These are phyloP conservation scores for Vitellaria paradoxa DNA, from an alignment of 179 eudicot genomes.

Conservation along the genomic window DNA sequence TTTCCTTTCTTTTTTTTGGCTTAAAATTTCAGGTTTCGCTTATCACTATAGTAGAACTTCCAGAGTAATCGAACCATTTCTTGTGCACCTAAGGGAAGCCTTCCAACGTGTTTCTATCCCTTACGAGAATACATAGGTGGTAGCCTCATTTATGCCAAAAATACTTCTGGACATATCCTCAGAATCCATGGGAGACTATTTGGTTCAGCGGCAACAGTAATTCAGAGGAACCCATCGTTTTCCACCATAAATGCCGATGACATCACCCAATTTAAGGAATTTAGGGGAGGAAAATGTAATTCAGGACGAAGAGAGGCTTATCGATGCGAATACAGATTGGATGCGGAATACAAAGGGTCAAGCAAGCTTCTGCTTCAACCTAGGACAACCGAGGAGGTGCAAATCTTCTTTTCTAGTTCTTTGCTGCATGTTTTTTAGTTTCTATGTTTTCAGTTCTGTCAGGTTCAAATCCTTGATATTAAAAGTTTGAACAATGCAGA, in stretches of 20 bases:
- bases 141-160: conserved; percentile 5
- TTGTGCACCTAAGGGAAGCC: conserved; percentile 17
- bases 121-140: conserved; percentile 16
- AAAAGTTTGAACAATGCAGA: neutral
- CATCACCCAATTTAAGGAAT: conserved; percentile 59
- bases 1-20: neutral
- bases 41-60: conserved; percentile 15
- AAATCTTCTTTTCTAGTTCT: conserved; percentile 9
- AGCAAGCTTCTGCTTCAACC: conserved; percentile 90
- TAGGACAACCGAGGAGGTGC: conserved; percentile 76
- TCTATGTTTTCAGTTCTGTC: neutral
- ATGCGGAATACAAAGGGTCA: conserved; percentile 79
- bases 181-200: conserved; percentile 36
- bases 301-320: conserved; percentile 74
- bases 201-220: conserved; percentile 44
- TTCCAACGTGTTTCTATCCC: conserved; percentile 11
- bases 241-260: conserved; percentile 65
- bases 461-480: neutral
- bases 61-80: conserved; percentile 19
- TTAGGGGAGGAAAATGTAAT: conserved; percentile 82
- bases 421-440: neutral
- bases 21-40: conserved; percentile 37
- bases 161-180: conserved; percentile 19
- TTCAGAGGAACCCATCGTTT: conserved; percentile 59
- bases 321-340: conserved; percentile 92